Conservation (phyloP, 345 rosid genomes). For the Brassica cretica region DNA sequence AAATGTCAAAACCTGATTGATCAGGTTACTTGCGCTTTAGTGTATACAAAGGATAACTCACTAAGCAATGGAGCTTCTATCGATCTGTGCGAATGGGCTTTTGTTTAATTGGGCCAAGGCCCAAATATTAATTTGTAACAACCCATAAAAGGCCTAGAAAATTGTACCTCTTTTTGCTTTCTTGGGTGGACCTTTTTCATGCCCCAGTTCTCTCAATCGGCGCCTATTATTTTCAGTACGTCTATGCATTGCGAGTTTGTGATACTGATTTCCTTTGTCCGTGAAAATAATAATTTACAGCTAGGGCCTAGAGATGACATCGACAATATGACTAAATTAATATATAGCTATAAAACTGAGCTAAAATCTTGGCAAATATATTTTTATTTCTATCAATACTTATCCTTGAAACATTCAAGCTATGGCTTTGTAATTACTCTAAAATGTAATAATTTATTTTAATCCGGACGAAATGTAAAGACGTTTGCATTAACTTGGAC, state of each 20-base stretch:
- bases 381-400: neutral
- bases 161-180: neutral
- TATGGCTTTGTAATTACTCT: neutral
- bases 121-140: neutral
- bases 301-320: neutral
- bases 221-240: neutral
- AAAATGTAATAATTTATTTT: neutral
- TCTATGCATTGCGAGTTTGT: neutral
- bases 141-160: neutral
- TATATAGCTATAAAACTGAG: neutral
- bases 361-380: neutral
- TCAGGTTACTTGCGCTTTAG: no score
- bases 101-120: neutral
- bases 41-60: no score
- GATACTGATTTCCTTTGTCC: neutral
- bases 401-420: neutral
- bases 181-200: neutral
- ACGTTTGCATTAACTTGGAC: conserved; percentile 10
- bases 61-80: neutral
- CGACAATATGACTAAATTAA: neutral
- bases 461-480: neutral
- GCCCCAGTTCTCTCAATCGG: neutral
- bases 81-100: neutral
- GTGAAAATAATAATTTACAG: neutral
- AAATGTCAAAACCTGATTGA: no score